Evolutionary conservation across 75 land plant genomes (phyloP), one percentile per base, ranked within the genome.

Genomic region (Cryptomeria japonica): DNA sequence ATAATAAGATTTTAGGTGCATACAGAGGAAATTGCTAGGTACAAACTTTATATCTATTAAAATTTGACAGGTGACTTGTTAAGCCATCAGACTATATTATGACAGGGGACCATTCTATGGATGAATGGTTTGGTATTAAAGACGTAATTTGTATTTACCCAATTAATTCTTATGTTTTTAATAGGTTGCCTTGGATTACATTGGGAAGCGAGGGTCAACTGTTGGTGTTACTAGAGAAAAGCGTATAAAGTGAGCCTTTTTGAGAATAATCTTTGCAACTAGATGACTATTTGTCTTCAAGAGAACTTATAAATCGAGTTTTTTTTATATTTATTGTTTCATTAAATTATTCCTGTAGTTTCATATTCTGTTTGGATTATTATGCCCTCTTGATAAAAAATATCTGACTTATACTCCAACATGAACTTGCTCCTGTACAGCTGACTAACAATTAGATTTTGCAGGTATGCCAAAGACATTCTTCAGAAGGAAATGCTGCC

Each of bases 401-500:
- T 8, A n/a, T 85, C 53, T 37, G 72, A 28, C 72, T 51, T 51
- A 51, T 16, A 12, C 34, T 34, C 38, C 34, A 75, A 34, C 15
- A 9, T 73, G 76, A 32, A 38, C 28, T 42, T 38, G 39, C 18
- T 1, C 10, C n/a, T 16, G 32, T 41, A 42, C 31, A 49, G 46
- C 36, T 88, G 32, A 32, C 47, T 46, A 73, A 39, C 39, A 18
- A 32, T 47, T 49, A 14, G 51, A 13, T 47, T 84, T 79, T 75
- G 25, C 88, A 97, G 98, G 92, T 97, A 96, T 95, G 99, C 99
- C 5, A 98, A 93, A 87, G 99, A 98, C 76, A 98, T 98, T 86
- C 96, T 98, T 72, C 99, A 98, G 86, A 98, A 97, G 88, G 99
- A 98, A 89, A 98, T 98, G 99, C 94, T 98, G 72, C 99, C 99